Conservation (phyloP, 306 rosid genomes). For the Luffa acutangula region DNA sequence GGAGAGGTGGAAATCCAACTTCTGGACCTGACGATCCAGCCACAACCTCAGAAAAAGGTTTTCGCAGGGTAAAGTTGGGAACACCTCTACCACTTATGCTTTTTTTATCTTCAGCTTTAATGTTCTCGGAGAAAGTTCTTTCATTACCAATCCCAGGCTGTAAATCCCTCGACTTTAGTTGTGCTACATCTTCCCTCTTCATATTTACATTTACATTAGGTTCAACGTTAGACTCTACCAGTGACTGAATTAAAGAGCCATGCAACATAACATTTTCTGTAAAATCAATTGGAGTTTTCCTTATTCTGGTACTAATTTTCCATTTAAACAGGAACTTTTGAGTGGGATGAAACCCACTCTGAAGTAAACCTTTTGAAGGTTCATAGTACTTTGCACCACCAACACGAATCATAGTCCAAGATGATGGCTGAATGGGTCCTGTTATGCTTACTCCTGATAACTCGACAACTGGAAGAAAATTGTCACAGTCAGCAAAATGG, state of each 20-base stretch:
- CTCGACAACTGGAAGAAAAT: slow-evolving; percentile 61
- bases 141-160: slow-evolving; percentile 37
- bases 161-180: slow-evolving; percentile 23
- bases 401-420: slow-evolving; percentile 82
- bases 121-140: slow-evolving; percentile 28
- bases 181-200: slow-evolving; percentile 23
- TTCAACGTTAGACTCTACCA: slow-evolving; percentile 25
- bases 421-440: slow-evolving; percentile 46
- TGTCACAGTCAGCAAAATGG: slow-evolving; percentile 72
- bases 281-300: slow-evolving; percentile 22
- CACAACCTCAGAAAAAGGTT: slow-evolving; percentile 95
- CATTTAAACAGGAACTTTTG: slow-evolving; percentile 65
- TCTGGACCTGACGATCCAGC: slow-evolving; percentile 62
- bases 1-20: slow-evolving; percentile 83
- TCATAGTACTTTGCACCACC: slow-evolving; percentile 84
- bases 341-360: slow-evolving; percentile 70
- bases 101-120: slow-evolving; percentile 38
- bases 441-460: slow-evolving; percentile 40
- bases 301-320: slow-evolving; percentile 46
- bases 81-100: slow-evolving; percentile 58
- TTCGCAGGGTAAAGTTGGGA: slow-evolving; percentile 64
- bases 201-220: slow-evolving; percentile 23
- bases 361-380: slow-evolving; percentile 76
- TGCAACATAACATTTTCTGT: slow-evolving; percentile 28
- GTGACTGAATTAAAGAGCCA: slow-evolving; percentile 23